Percentiles rank a stretch among this genome's conserved stretches.
Conservation (phyloP, 805 yeast genomes). For the Yamadazyma nakazawae region DNA sequence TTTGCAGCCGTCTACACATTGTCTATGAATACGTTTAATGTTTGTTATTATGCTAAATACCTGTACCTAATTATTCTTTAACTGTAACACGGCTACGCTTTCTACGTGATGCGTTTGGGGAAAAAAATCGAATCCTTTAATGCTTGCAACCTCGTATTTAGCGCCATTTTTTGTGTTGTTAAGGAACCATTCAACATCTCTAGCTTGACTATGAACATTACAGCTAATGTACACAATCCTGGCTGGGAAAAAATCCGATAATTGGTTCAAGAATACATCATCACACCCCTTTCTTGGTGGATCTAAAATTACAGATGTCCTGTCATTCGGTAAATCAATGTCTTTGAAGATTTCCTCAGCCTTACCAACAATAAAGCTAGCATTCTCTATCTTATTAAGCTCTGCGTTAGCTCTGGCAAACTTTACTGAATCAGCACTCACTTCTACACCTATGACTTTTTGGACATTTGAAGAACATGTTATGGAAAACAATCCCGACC, state of each 20-base stretch:
- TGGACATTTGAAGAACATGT: conserved; percentile 81
- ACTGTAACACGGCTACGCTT: conserved; percentile 68
- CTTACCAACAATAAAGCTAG: conserved; percentile 83
- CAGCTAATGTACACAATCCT: conserved; percentile 93
- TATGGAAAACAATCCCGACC: conserved; percentile 89
- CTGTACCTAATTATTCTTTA: conserved; percentile 9
- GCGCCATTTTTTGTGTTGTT: conserved; percentile 60
- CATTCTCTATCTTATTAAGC: conserved; percentile 70
- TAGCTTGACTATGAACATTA: conserved; percentile 96
- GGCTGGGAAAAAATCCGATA: conserved; percentile 78
- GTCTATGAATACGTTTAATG: neutral
- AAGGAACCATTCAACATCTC: conserved; percentile 84
- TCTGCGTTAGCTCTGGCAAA: conserved; percentile 83
- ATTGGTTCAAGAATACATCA: conserved; percentile 77
- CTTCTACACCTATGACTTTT: conserved; percentile 88
- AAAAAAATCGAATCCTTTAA: conserved; percentile 94
- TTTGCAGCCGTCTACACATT: neutral
- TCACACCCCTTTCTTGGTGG: conserved; percentile 99
- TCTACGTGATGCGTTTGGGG: conserved; percentile 94
- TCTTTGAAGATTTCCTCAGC: conserved; percentile 86
- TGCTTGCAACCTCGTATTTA: conserved; percentile 68
- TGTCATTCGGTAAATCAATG: conserved; percentile 67
- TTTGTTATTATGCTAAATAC: neutral
- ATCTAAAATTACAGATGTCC: conserved; percentile 88
- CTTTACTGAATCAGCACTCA: conserved; percentile 83